Evolutionary conservation across 352 stramenopile genomes (phyloP).

Genomic region (Phytophthora palmivora): DNA sequence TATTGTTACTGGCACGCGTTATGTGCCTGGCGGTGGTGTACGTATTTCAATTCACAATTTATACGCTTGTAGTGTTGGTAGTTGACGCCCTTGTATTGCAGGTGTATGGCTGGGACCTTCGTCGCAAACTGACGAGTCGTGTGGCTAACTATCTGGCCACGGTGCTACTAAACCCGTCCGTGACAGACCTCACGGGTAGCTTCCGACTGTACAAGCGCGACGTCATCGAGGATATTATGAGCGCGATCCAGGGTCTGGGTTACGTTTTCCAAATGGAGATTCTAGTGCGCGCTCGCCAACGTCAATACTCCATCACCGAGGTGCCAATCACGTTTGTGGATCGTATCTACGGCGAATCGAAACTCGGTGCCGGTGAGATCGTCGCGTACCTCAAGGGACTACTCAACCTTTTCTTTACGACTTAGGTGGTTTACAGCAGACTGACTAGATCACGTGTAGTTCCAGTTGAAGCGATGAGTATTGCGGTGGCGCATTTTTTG

Average conservation of each 20-base stretch:
- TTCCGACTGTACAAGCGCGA: conserved; percentile 97
- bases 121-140: conserved; percentile 96
- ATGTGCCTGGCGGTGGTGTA: conserved; percentile 93
- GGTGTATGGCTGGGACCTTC: conserved; percentile 97
- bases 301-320: conserved; percentile 93
- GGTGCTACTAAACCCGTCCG: conserved; percentile 94
- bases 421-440: conserved; percentile 49
- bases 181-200: conserved; percentile 97
- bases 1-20: conserved; percentile 97
- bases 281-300: conserved; percentile 93
- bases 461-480: conserved; percentile 22
- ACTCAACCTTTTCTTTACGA: conserved; percentile 96
- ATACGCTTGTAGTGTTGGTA: no score
- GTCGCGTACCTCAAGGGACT: conserved; percentile 97
- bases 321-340: conserved; percentile 99
- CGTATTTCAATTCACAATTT: conserved; percentile 28
- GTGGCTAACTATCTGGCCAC: conserved; percentile 98
- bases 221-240: conserved; percentile 96
- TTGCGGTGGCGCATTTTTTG: conserved; percentile 29
- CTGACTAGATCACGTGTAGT: conserved; percentile 24
- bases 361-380: conserved; percentile 98
- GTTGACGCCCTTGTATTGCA: conserved; percentile 30
- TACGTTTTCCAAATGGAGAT: conserved; percentile 99
- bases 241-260: conserved; percentile 83
- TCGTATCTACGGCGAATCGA: conserved; percentile 98